These are phyloP conservation scores for Lentinula lateritia DNA, from an alignment of 768 basidiomycete genomes.

Conservation along the genomic window DNA sequence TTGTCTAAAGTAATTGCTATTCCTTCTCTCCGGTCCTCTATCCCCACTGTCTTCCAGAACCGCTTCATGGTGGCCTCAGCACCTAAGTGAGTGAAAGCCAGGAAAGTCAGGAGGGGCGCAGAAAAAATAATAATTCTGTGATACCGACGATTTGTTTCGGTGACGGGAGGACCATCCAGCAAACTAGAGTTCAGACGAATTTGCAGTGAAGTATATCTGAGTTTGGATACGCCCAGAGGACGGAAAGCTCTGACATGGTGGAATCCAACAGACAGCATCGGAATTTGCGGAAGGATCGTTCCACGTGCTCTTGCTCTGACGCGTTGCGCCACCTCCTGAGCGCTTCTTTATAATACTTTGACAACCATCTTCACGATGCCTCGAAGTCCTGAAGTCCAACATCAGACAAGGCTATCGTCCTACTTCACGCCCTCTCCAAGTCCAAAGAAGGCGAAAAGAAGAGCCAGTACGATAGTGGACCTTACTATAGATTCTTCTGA, in stretches of 20 bases:
- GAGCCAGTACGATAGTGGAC: constrained; percentile 5
- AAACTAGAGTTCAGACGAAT: constrained; percentile 21
- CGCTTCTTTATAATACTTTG: background rate
- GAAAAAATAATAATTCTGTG: background rate
- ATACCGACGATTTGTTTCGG: constrained; percentile 63
- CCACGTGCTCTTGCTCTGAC: background rate
- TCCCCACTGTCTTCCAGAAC: constrained; percentile 91
- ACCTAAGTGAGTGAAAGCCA: constrained; percentile 37
- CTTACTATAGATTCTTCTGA: constrained; percentile 14
- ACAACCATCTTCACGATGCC: background rate
- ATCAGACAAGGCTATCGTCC: constrained; percentile 3
- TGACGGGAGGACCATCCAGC: constrained; percentile 39
- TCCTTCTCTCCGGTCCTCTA: constrained; percentile 45
- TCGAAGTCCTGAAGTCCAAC: background rate
- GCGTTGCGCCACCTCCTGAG: background rate
- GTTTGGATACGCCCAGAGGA: background rate
- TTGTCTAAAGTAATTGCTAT: constrained; percentile 73
- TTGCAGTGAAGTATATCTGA: background rate
- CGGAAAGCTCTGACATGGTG: background rate
- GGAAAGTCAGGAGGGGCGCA: background rate
- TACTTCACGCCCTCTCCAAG: background rate
- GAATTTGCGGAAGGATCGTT: background rate
- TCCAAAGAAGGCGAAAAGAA: constrained; percentile 9
- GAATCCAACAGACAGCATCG: background rate
- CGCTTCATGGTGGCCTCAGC: constrained; percentile 83